Percentiles rank a stretch among this genome's conserved stretches.
phyloP scores from a whole-genome alignment of 2,329 filamentous ascomycete genomes.

The Fusarium burgessii region DNA sequence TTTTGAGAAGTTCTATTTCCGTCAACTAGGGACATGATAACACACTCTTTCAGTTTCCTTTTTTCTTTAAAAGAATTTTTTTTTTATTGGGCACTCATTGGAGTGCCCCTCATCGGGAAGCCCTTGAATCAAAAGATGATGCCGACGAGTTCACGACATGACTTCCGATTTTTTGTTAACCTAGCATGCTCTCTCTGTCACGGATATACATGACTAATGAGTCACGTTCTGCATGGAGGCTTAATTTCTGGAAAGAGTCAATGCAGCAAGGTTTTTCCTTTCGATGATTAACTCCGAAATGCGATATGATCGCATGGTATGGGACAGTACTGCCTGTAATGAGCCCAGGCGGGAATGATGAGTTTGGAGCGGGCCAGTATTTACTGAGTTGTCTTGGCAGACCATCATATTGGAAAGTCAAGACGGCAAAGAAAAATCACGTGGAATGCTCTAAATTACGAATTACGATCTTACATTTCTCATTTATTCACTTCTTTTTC shows the following conservation, averaged over 20 bases:
- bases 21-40: constrained; percentile 14
- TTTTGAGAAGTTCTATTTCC: constrained; percentile 8
- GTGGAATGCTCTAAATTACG: constrained; percentile 39
- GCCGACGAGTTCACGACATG: constrained; percentile 55
- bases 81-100: constrained; percentile 48
- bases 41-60: constrained; percentile 38
- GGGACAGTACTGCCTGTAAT: constrained; percentile 54
- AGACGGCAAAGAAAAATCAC: constrained; percentile 42
- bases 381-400: constrained; percentile 39
- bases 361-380: constrained; percentile 44
- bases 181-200: constrained; percentile 51
- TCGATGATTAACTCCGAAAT: constrained; percentile 45
- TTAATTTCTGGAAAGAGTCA: constrained; percentile 47
- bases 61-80: constrained; percentile 30
- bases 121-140: constrained; percentile 45
- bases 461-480: constrained; percentile 50
- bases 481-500: constrained; percentile 43
- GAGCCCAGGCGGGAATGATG: constrained; percentile 53
- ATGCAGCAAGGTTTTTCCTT: constrained; percentile 42
- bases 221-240: constrained; percentile 58
- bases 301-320: constrained; percentile 49
- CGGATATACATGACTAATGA: constrained; percentile 59
- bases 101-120: constrained; percentile 45
- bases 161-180: constrained; percentile 52
- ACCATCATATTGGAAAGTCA: constrained; percentile 39